phyloP scores from a whole-genome alignment of 2,329 filamentous ascomycete genomes.

The Cryphonectria parasitica region DNA sequence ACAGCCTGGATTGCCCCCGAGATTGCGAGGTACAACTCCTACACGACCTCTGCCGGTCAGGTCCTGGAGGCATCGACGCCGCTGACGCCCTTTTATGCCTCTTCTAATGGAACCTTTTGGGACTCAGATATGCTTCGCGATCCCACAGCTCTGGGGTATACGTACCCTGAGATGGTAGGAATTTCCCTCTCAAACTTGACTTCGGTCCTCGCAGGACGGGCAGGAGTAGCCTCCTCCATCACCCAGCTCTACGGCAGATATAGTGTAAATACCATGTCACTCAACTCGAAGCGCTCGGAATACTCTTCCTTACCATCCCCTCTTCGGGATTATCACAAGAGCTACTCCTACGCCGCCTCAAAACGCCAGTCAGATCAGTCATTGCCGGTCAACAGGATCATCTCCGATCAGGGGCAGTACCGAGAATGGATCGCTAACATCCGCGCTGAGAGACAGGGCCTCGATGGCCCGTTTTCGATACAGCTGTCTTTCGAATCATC shows the following conservation, averaged over 20 bases:
- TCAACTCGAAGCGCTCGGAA: conserved; percentile 22
- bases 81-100: conserved; percentile 69
- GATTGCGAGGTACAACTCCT: conserved; percentile 60
- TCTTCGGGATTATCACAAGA: neutral
- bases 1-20: conserved; percentile 66
- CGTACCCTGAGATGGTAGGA: conserved; percentile 67
- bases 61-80: conserved; percentile 59
- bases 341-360: neutral
- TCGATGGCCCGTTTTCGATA: conserved; percentile 65
- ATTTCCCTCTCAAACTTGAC: conserved; percentile 39
- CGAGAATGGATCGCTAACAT: conserved; percentile 73
- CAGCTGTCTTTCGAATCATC: conserved; percentile 69
- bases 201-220: conserved; percentile 41
- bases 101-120: conserved; percentile 65
- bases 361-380: conserved; percentile 16
- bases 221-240: conserved; percentile 54
- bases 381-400: conserved; percentile 36
- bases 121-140: conserved; percentile 65
- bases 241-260: conserved; percentile 65
- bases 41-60: conserved; percentile 59
- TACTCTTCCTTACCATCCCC: neutral
- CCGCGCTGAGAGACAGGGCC: conserved; percentile 60
- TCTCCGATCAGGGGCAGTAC: conserved; percentile 49
- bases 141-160: conserved; percentile 70
- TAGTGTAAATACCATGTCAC: conserved; percentile 42